These are phyloP conservation scores for Calocybe indica DNA, from an alignment of 768 basidiomycete species.

Conservation along the genomic window DNA sequence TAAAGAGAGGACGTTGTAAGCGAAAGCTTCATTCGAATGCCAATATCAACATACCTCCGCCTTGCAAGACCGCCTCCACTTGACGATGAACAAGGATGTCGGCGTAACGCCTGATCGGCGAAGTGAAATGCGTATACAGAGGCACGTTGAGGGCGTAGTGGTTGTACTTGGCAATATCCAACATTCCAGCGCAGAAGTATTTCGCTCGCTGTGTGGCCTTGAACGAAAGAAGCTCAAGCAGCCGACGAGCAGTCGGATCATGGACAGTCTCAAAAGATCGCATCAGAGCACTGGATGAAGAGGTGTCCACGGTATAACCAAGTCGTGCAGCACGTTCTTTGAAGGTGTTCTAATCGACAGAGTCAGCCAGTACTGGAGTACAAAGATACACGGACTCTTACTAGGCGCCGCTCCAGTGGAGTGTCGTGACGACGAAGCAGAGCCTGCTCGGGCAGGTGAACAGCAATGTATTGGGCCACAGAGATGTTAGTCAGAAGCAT, in stretches of 20 bases:
- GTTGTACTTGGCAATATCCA: constrained; percentile 96
- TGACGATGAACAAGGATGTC: constrained; percentile 96
- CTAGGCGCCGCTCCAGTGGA: constrained; percentile 88
- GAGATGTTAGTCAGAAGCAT: constrained; percentile 91
- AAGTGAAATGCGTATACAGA: constrained; percentile 91
- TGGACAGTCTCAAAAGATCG: constrained; percentile 70
- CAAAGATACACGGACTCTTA: constrained; percentile 26
- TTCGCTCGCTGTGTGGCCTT: constrained; percentile 95
- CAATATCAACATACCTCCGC: constrained; percentile 43
- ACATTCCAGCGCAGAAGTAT: constrained; percentile 99
- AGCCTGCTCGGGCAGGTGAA: constrained; percentile 95
- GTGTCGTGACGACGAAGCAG: constrained; percentile 90
- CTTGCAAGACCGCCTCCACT: constrained; percentile 81
- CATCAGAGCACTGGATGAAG: constrained; percentile 79
- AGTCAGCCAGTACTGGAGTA: constrained; percentile 9
- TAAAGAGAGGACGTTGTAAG: constrained; percentile 12
- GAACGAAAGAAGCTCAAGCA: constrained; percentile 79
- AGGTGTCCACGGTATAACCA: constrained; percentile 76
- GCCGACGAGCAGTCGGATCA: constrained; percentile 65
- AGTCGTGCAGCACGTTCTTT: constrained; percentile 76
- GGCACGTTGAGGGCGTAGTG: constrained; percentile 91
- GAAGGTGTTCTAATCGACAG: constrained; percentile 58
- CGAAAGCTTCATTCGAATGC: not conserved
- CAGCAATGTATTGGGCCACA: constrained; percentile 89
- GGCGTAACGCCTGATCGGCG: constrained; percentile 89